A percentile compares a stretch with the other conserved stretches of the same genome.
phyloP scores from a whole-genome alignment of 2,329 filamentous ascomycete species.

The Fusarium sulawesiense region DNA sequence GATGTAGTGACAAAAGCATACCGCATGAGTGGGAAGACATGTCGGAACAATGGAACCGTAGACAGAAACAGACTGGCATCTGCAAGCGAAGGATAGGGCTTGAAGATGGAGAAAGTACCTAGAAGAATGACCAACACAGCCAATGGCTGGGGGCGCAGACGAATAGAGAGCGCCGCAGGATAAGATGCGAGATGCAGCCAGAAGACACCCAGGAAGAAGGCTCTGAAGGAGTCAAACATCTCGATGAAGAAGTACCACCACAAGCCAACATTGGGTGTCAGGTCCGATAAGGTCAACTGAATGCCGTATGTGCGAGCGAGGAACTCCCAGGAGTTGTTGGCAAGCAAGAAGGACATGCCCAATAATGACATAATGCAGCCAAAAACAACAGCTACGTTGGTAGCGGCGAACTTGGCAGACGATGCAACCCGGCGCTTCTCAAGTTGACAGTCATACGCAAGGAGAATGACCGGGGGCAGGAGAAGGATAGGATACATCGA shows the following conservation, averaged over 20 bases:
- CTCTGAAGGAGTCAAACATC: slow-evolving; percentile 98
- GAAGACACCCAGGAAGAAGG: slow-evolving; percentile 97
- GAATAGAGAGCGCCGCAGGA: slow-evolving; percentile 84
- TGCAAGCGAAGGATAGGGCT: slow-evolving; percentile 93
- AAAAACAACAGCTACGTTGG: slow-evolving; percentile 64
- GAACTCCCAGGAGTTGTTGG: slow-evolving; percentile 86
- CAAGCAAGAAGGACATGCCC: slow-evolving; percentile 77
- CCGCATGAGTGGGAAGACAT: slow-evolving; percentile 91
- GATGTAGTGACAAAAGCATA: slow-evolving; percentile 90
- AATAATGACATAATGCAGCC: slow-evolving; percentile 72
- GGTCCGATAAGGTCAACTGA: slow-evolving; percentile 87
- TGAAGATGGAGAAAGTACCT: slow-evolving; percentile 94
- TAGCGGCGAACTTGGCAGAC: slow-evolving; percentile 62
- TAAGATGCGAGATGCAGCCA: slow-evolving; percentile 96
- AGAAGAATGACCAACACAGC: slow-evolving; percentile 86
- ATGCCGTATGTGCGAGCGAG: slow-evolving; percentile 90
- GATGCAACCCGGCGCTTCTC: slow-evolving; percentile 52
- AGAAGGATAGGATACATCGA: slow-evolving; percentile 92
- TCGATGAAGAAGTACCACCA: slow-evolving; percentile 99
- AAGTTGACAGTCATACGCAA: slow-evolving; percentile 77
- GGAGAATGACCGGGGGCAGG: slow-evolving; percentile 81
- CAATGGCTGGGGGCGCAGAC: slow-evolving; percentile 85
- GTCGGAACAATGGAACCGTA: slow-evolving; percentile 85
- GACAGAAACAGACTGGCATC: slow-evolving; percentile 89
- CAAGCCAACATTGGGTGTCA: slow-evolving; percentile 93